Percentiles rank a stretch among this genome's conserved stretches.
Conservation (phyloP, 1,139 yeast genomes). For the Lodderomyces theae region DNA sequence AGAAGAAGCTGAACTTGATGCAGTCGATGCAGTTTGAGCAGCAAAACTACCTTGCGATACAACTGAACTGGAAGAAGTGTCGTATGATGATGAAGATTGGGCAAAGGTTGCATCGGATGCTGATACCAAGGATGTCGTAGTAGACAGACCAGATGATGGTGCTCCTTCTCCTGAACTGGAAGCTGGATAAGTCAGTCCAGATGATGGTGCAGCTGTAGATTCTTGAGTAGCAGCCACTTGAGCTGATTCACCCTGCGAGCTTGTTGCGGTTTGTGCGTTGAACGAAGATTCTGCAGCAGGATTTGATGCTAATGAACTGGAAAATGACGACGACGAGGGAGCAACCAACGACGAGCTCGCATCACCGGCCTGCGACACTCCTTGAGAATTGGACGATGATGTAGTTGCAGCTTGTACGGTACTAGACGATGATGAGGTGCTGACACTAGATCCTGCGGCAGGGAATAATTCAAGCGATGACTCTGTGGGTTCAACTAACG, state of each 20-base stretch:
- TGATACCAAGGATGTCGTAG: not conserved
- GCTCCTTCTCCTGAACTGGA: not conserved
- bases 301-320: not conserved
- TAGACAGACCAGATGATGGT: constrained; percentile 2
- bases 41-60: constrained; percentile 6
- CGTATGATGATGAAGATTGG: constrained; percentile 2
- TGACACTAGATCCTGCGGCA: not conserved
- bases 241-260: not conserved
- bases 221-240: not conserved
- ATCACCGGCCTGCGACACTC: not conserved
- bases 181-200: not conserved
- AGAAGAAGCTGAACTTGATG: constrained; percentile 11
- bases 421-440: not conserved
- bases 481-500: constrained; percentile 9
- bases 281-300: not conserved
- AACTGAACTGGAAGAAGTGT: constrained; percentile 4
- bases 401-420: constrained; percentile 1
- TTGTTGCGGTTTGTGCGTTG: not conserved
- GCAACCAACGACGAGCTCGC: not conserved
- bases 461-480: constrained; percentile 3
- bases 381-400: not conserved
- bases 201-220: not conserved
- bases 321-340: not conserved
- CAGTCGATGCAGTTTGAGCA: constrained; percentile 8
- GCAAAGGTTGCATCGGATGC: constrained; percentile 5